Evolutionary conservation across 169 alveolate species (phyloP).

Genomic region (Plasmodium coatneyi): DNA sequence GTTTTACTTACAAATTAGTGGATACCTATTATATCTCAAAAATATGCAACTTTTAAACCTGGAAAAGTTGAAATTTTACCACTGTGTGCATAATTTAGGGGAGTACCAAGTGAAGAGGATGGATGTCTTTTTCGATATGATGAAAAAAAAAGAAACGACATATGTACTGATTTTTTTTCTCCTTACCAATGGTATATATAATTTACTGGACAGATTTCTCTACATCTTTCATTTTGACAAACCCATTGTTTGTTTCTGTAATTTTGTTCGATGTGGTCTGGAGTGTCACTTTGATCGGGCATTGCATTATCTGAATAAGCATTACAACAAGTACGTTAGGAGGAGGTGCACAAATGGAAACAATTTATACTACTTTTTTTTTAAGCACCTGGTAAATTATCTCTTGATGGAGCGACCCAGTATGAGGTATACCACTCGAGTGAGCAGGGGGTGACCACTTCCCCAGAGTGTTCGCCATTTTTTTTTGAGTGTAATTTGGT

Average conservation of each 20-base stretch:
- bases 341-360: neutral
- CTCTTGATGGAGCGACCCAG: slow-evolving; percentile 15
- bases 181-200: slow-evolving; percentile 44
- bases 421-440: neutral
- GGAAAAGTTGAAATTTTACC: slow-evolving; percentile 21
- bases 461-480: neutral
- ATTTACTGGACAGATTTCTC: slow-evolving; percentile 30
- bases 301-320: slow-evolving; percentile 8
- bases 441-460: neutral
- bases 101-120: slow-evolving; percentile 14
- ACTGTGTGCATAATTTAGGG: slow-evolving; percentile 10
- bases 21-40: slow-evolving; percentile 26
- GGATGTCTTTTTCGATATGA: slow-evolving; percentile 35
- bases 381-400: slow-evolving; percentile 32
- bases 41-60: slow-evolving; percentile 7
- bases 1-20: slow-evolving; percentile 40
- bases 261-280: slow-evolving; percentile 31
- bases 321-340: slow-evolving; percentile 42
- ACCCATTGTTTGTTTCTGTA: slow-evolving; percentile 28
- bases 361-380: slow-evolving; percentile 31
- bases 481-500: neutral
- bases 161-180: slow-evolving; percentile 48
- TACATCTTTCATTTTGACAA: slow-evolving; percentile 35
- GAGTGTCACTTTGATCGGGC: slow-evolving; percentile 8
- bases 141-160: slow-evolving; percentile 52